Percentiles rank a stretch among this genome's conserved stretches.
phyloP scores from a whole-genome alignment of 306 rosid species.

The Benincasa hispida region DNA sequence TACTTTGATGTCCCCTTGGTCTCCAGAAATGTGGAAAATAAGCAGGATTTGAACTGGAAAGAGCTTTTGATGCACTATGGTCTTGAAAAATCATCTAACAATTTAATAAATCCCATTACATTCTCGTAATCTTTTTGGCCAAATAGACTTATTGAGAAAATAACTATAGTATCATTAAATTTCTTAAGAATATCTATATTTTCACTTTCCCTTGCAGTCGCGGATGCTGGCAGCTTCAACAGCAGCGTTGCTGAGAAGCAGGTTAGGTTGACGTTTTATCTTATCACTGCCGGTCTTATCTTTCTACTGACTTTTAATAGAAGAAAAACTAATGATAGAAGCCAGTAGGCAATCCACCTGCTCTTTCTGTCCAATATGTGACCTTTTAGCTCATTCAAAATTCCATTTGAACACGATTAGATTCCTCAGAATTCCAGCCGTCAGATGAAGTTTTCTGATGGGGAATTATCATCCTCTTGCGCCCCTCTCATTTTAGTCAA shows the following conservation, averaged over 20 bases:
- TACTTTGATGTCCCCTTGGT: neutral
- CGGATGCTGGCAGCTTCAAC: constrained; percentile 72
- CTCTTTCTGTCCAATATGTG: neutral
- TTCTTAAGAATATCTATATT: neutral
- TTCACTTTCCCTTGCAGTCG: constrained; percentile 37
- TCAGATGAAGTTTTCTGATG: neutral
- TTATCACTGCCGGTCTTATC: neutral
- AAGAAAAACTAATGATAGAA: neutral
- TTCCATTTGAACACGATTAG: neutral
- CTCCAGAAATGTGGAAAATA: neutral
- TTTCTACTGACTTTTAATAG: neutral
- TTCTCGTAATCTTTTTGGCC: neutral
- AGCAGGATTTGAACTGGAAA: neutral
- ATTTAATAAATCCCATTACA: neutral
- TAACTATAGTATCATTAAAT: neutral
- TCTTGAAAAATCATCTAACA: neutral
- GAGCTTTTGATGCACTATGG: neutral
- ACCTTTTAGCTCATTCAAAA: neutral
- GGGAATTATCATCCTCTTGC: neutral
- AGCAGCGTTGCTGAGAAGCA: constrained; percentile 77
- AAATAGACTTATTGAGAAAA: neutral
- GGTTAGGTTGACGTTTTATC: constrained; percentile 29
- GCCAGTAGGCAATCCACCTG: neutral
- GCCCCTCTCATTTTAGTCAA: neutral
- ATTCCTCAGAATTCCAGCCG: neutral